Percentiles rank a stretch among this genome's conserved stretches.
These are phyloP conservation scores for Choricystis sp. DNA, from an alignment of 139 green algal species.

Conservation along the genomic window DNA sequence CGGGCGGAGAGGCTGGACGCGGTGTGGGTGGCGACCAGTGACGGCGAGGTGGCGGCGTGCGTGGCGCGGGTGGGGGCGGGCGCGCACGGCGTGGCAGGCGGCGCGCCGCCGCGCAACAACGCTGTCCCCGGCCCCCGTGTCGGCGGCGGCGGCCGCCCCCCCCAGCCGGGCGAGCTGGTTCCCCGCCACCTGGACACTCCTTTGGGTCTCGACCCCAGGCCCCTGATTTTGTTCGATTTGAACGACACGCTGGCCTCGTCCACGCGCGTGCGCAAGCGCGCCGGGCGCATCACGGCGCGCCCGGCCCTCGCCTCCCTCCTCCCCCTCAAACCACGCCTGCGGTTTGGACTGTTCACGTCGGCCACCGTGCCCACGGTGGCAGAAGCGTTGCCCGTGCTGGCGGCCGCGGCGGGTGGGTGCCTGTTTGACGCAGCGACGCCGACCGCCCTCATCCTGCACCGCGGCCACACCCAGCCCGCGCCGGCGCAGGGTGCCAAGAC, in stretches of 20 bases:
- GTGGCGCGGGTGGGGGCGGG: too few species aligned
- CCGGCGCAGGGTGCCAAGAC: conserved; percentile 19
- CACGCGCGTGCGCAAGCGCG: not conserved
- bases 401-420: conserved; percentile 7
- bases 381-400: conserved; percentile 12
- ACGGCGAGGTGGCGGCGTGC: not conserved
- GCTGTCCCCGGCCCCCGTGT: not conserved
- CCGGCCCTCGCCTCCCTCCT: not conserved
- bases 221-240: not conserved
- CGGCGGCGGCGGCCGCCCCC: too few species aligned
- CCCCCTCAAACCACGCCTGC: not conserved
- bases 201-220: not conserved
- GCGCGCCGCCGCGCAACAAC: not conserved
- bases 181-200: not conserved
- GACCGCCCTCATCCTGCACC: conserved; percentile 15
- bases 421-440: conserved; percentile 22
- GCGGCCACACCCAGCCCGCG: conserved; percentile 16
- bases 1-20: not conserved
- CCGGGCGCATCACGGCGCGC: not conserved
- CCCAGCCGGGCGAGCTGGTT: not conserved
- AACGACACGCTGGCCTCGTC: not conserved
- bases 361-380: conserved; percentile 18
- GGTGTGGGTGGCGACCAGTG: not conserved
- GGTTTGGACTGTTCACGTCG: conserved; percentile 27
- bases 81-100: too few species aligned